Base-by-base conservation (phyloP, 192 early-diverging fungal genomes). In the Backusella sp. region DNA sequence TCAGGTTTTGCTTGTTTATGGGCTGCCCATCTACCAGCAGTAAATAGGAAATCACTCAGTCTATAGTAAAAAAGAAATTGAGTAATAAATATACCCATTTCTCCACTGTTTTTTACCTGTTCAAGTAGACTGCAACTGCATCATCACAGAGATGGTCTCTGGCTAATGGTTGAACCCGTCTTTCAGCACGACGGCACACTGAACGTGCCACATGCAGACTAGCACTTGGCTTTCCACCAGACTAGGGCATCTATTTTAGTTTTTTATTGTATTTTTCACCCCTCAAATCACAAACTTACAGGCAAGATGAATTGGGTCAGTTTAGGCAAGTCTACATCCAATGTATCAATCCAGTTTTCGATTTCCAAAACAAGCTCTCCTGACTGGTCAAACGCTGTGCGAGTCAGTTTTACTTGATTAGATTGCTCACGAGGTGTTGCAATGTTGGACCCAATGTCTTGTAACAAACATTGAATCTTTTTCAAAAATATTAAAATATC, bases 21-120 rank as follows among this genome's bases (percentile, higher is more conserved):
- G 1, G 96, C 95, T 12, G 91, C 89, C 79, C 84, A 94, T 35
- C 97, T 84, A 0, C 95, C 96, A 9, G 96, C 96, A 21, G 89
- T 92, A 82, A 98, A 98, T 62, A 98, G 74, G 72, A 92, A 98
- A 73, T 98, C 97, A 81, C 94, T 95, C 73, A 98, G 85, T 9
- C 89, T 88, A 78, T 32, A 32, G 32, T n/a, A n/a, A 28, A 26
- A 66, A 8, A 73, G 19, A 68, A 23, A 44, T 8, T 28, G 17
- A 17, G 9, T 80, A 71, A 71, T 14, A 79, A 78, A 32, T 72
- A 87, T 86, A 28, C 1, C 28, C 28, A 28, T 28, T 0, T 28
- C 28, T 28, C 28, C 0, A 28, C 28, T 28, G 28, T 28, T 28
- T 28, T 28, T 32, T 32, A 32, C 32, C 93, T 76, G 79, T 96